Evolutionary conservation across 2,329 filamentous ascomycete species (phyloP), one percentile per base, ranked within the genome.

Genomic region (Paramyrothecium roridum): DNA sequence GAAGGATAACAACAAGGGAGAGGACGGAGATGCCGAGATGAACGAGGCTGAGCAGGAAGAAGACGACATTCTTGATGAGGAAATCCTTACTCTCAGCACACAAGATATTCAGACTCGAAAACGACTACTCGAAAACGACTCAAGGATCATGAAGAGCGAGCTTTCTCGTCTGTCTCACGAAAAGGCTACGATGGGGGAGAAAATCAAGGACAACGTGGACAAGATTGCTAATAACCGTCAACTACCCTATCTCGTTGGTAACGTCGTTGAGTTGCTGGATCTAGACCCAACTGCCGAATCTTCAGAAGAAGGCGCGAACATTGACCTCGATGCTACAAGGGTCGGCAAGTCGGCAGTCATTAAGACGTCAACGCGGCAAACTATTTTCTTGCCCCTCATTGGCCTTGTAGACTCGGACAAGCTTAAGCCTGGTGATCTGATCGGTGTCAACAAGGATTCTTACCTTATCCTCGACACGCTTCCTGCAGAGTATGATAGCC

Each of bases 161-260:
- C 92, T 86, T 67, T 93, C 96, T 71, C 88, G 95, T 65, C 81
- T 99, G 77, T 89, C 89, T 67, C 95, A 99, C 68, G 95, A 99
- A 78, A 96, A 96, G 79, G 86, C 89, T 51, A 88, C 91, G 50
- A 99, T 99, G 95, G 87, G 87, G 56, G 93, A 98, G 75, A 98
- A 97, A 81, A 98, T 99, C 75, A 98, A 97, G 82, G 95, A 99
- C 72, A 99, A 99, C 70, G 79, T 91, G 68, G 96, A 99, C 65
- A 99, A 99, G 85, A 99, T 99, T 68, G 93, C 96, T 64, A 98
- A 99, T 77, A 99, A 99, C 80, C 86, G 92, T 70, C 95, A 99
- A 87, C 82, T 99, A 68, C 95, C 95, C 45, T 99, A 99, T 73
- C 89, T 99, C 13, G 95, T 99, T 62, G 95, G 95, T 64, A 99